A percentile compares a stretch with the other conserved stretches of the same genome.
Conservation (phyloP, 1,139 yeast species). For the Debaryomycetaceae sp. region DNA sequence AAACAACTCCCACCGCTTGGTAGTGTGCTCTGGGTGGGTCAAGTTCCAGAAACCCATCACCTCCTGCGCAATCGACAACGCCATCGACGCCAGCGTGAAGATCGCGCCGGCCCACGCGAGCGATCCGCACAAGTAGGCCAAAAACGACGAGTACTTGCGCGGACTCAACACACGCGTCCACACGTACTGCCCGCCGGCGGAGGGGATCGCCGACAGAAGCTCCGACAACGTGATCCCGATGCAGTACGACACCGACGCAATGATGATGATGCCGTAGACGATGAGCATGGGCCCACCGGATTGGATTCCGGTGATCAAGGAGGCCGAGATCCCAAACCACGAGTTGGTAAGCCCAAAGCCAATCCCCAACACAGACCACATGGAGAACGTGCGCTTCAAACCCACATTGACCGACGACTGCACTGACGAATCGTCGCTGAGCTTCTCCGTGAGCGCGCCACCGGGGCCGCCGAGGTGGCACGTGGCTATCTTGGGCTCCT, state of each 20-base stretch:
- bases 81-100: constrained; percentile 53
- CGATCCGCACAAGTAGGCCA: constrained; percentile 52
- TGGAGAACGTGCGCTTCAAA: constrained; percentile 15
- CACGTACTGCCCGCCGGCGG: constrained; percentile 27
- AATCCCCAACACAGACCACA: constrained; percentile 57
- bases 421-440: too few relatives aligned
- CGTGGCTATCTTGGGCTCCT: too few relatives aligned
- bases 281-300: constrained; percentile 69
- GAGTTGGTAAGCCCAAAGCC: constrained; percentile 70
- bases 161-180: constrained; percentile 27
- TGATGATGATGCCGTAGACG: constrained; percentile 62
- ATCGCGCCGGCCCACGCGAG: constrained; percentile 57
- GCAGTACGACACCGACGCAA: constrained; percentile 43
- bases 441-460: too few relatives aligned
- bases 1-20: constrained; percentile 22
- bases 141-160: constrained; percentile 14
- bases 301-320: constrained; percentile 57
- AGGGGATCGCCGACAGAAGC: constrained; percentile 25
- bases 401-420: constrained; percentile 3
- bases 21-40: constrained; percentile 19
- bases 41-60: constrained; percentile 47
- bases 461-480: too few relatives aligned
- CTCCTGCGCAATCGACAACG: constrained; percentile 42
- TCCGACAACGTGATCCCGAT: constrained; percentile 33
- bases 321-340: constrained; percentile 67